Percentiles rank a stretch among this genome's conserved stretches.
These are phyloP conservation scores for Yamadazyma jaroonii DNA, from an alignment of 1,139 yeast species.

Conservation along the genomic window DNA sequence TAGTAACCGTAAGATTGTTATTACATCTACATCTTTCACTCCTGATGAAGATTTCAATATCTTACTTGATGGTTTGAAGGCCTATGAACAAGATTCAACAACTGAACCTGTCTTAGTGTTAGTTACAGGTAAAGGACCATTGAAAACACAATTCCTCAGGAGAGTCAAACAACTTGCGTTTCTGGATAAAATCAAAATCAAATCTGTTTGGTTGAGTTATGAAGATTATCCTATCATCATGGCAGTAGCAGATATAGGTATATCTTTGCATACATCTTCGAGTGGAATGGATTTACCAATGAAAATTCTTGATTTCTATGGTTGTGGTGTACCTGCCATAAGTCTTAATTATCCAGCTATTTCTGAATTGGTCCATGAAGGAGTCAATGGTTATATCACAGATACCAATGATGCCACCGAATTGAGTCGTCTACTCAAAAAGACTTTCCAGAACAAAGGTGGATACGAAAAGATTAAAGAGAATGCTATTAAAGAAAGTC, in stretches of 20 bases:
- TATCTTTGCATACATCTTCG: constrained; percentile 87
- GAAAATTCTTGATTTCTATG: constrained; percentile 96
- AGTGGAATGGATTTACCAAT: constrained; percentile 95
- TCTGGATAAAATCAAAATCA: constrained; percentile 48
- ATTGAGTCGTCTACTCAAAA: constrained; percentile 48
- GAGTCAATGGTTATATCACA: constrained; percentile 41
- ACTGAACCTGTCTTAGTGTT: constrained; percentile 54
- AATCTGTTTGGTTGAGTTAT: constrained; percentile 71
- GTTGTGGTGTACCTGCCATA: constrained; percentile 91
- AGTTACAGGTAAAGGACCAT: constrained; percentile 95
- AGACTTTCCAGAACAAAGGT: constrained; percentile 41
- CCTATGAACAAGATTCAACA: constrained; percentile 44
- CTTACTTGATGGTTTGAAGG: constrained; percentile 63
- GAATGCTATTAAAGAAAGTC: constrained; percentile 74
- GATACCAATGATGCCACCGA: constrained; percentile 24
- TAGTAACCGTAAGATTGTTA: constrained; percentile 55
- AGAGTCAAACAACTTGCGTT: constrained; percentile 43
- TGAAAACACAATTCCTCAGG: constrained; percentile 49
- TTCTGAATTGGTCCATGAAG: constrained; percentile 53
- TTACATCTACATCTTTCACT: constrained; percentile 91
- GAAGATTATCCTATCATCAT: constrained; percentile 80
- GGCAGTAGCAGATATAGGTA: constrained; percentile 79
- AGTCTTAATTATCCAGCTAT: constrained; percentile 75
- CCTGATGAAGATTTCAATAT: constrained; percentile 88
- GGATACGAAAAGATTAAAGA: constrained; percentile 38